A percentile compares a stretch with the other conserved stretches of the same genome.
These are phyloP conservation scores for Metschnikowia vanudenii DNA, from an alignment of 805 yeast genomes.

Conservation along the genomic window DNA sequence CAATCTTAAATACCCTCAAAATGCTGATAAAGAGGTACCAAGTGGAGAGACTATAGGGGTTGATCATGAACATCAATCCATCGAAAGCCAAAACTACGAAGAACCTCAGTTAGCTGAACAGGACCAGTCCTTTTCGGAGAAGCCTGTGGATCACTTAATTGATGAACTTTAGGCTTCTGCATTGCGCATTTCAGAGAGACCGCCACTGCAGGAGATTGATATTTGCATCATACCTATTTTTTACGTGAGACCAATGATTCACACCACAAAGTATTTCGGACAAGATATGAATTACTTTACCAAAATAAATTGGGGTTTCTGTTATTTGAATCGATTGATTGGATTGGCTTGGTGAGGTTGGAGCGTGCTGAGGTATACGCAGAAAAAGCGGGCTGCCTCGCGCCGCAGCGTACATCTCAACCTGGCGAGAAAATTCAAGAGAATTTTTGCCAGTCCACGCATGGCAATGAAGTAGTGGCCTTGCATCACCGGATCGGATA, in stretches of 20 bases:
- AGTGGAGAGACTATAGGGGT: not conserved
- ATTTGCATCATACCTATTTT: not conserved
- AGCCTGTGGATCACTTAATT: not conserved
- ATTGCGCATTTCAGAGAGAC: not conserved
- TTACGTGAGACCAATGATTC: too few relatives aligned
- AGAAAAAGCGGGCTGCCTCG: not conserved
- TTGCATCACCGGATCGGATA: constrained; percentile 9
- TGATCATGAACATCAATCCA: too few relatives aligned
- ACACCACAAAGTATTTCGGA: too few relatives aligned
- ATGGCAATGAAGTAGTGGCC: constrained; percentile 1
- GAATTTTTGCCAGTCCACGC: constrained; percentile 6
- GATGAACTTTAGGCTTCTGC: not conserved
- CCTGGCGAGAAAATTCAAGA: constrained; percentile 1
- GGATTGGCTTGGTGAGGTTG: not conserved
- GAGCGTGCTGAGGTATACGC: constrained; percentile 6
- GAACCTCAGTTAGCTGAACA: not conserved
- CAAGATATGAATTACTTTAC: too few relatives aligned
- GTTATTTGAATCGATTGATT: not conserved
- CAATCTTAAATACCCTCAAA: too few relatives aligned
- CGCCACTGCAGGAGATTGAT: not conserved
- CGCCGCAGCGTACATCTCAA: constrained; percentile 4
- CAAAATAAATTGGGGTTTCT: too few relatives aligned
- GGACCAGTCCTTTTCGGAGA: not conserved
- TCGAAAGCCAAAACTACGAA: not conserved
- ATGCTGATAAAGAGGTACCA: not conserved